Evolutionary conservation across 495 filamentous ascomycete genomes (phyloP).

Genomic region (Monascus purpureus): DNA sequence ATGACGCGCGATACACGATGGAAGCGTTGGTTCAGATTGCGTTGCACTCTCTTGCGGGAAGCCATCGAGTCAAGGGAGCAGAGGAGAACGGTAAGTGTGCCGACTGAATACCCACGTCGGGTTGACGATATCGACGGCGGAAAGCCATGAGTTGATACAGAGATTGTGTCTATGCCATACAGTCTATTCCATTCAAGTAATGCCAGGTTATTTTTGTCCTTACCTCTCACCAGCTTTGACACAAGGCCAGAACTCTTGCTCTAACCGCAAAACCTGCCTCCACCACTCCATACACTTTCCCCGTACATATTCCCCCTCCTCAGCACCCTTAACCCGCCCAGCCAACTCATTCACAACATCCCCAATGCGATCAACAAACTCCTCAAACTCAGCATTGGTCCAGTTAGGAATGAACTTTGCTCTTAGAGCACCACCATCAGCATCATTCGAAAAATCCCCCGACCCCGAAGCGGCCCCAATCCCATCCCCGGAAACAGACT

Average conservation of each 20-base stretch:
- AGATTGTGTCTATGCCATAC: no score
- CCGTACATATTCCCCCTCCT: constrained; percentile 17
- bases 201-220: no score
- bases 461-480: constrained; percentile 2
- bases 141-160: no score
- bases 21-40: constrained; percentile 56
- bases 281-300: constrained; percentile 30
- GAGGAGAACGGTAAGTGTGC: no score
- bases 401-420: constrained; percentile 53
- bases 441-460: constrained; percentile 17
- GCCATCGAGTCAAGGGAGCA: no score
- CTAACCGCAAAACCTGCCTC: constrained; percentile 39
- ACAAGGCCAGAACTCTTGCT: constrained; percentile 37
- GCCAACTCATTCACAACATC: constrained; percentile 31
- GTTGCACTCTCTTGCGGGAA: no score
- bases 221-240: no score
- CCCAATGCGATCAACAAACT: constrained; percentile 35
- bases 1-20: constrained; percentile 80
- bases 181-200: no score
- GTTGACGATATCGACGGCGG: no score
- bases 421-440: constrained; percentile 47
- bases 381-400: constrained; percentile 43
- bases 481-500: constrained; percentile 14
- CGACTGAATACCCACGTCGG: no score
- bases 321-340: constrained; percentile 22